A percentile compares a stretch with the other conserved stretches of the same genome.
phyloP scores from a whole-genome alignment of 2,329 filamentous ascomycete genomes.

The Fusarium irregulare region DNA sequence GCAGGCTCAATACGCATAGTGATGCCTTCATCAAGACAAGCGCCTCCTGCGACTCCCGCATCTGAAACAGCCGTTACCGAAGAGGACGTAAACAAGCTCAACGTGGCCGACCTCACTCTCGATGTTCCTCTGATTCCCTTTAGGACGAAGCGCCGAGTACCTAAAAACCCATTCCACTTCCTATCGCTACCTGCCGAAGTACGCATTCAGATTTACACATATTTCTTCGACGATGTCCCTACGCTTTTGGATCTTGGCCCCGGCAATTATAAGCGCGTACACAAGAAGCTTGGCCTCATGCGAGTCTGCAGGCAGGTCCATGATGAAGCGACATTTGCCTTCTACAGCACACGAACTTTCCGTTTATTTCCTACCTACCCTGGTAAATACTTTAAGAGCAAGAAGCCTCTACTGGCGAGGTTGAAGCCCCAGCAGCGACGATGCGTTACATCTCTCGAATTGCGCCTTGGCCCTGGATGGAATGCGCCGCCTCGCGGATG shows the following conservation, averaged over 20 bases:
- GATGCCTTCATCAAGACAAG: constrained; percentile 14
- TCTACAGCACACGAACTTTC: constrained; percentile 72
- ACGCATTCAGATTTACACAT: constrained; percentile 74
- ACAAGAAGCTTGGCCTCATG: constrained; percentile 69
- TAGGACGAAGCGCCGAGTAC: constrained; percentile 48
- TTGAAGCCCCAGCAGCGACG: constrained; percentile 70
- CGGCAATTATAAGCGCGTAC: constrained; percentile 71
- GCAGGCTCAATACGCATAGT: constrained; percentile 40
- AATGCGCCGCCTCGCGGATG: constrained; percentile 75
- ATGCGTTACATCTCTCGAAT: constrained; percentile 71
- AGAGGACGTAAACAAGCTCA: constrained; percentile 55
- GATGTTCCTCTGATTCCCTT: constrained; percentile 51
- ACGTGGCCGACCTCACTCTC: constrained; percentile 59
- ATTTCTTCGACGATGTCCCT: constrained; percentile 67
- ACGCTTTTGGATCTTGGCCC: constrained; percentile 74
- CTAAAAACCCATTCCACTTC: constrained; percentile 68
- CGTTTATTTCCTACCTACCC: constrained; percentile 74
- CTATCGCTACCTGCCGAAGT: constrained; percentile 76
- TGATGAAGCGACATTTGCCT: constrained; percentile 71
- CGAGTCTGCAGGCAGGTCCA: constrained; percentile 71
- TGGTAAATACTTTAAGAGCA: constrained; percentile 77
- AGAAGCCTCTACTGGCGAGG: constrained; percentile 76
- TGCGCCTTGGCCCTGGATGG: constrained; percentile 80
- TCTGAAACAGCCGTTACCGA: constrained; percentile 52
- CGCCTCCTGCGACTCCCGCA: constrained; percentile 46